Percentiles rank a stretch among this genome's conserved stretches.
These are phyloP conservation scores for Yamadazyma takamatsuzukensis DNA, from an alignment of 805 yeast genomes.

Conservation along the genomic window DNA sequence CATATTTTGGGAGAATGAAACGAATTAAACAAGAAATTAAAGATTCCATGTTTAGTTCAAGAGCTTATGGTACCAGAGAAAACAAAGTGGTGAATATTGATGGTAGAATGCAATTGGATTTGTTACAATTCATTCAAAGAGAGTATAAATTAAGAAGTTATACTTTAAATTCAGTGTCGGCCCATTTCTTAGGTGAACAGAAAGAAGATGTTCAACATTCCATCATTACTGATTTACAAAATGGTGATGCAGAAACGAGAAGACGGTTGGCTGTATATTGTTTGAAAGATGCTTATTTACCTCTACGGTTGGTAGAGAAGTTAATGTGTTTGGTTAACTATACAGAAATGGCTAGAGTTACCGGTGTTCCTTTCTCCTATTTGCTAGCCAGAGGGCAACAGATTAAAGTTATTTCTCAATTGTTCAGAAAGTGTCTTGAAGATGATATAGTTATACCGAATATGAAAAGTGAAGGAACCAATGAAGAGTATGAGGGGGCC, in stretches of 20 bases:
- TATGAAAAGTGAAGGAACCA: constrained; percentile 71
- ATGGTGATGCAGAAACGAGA: constrained; percentile 89
- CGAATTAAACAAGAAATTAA: constrained; percentile 70
- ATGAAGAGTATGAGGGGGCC: constrained; percentile 98
- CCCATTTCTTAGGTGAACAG: constrained; percentile 90
- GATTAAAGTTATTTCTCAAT: constrained; percentile 92
- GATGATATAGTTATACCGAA: constrained; percentile 89
- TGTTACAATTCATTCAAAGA: constrained; percentile 88
- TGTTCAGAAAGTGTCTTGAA: constrained; percentile 87
- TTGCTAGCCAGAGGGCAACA: constrained; percentile 93
- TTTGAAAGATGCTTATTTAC: constrained; percentile 91
- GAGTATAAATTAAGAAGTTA: constrained; percentile 94
- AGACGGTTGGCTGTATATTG: constrained; percentile 95
- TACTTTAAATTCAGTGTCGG: constrained; percentile 91
- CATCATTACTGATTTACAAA: constrained; percentile 89
- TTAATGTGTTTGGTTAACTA: constrained; percentile 95
- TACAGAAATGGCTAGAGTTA: constrained; percentile 99
- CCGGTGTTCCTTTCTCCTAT: constrained; percentile 96
- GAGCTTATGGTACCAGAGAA: constrained; percentile 95
- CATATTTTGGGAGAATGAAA: constrained; percentile 78
- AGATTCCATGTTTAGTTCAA: constrained; percentile 82
- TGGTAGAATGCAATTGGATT: constrained; percentile 92
- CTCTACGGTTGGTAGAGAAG: constrained; percentile 82
- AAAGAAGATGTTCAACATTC: constrained; percentile 98
- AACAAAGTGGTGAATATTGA: constrained; percentile 88